Conservation (phyloP, 2,329 filamentous ascomycete species). For the Claviceps monticola region DNA sequence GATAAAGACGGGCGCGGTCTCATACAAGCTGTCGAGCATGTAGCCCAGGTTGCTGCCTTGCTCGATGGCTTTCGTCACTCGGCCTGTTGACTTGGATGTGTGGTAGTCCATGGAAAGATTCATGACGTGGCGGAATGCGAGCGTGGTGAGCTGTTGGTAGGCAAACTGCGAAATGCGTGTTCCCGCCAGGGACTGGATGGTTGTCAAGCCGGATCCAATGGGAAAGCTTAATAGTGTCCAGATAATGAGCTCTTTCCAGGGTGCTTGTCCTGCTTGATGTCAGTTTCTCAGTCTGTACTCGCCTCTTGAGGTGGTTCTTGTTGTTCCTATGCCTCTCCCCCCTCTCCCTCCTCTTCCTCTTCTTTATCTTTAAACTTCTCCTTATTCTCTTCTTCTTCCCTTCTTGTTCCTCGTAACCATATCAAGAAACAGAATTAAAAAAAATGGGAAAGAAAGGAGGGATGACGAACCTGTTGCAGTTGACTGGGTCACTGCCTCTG, state of each 20-base stretch:
- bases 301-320: too few relatives aligned
- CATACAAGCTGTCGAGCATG: constrained; percentile 37
- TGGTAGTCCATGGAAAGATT: constrained; percentile 55
- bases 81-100: constrained; percentile 45
- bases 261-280: constrained; percentile 1
- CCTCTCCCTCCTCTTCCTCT: too few relatives aligned
- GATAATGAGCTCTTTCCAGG: constrained; percentile 5
- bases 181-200: constrained; percentile 8
- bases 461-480: constrained; percentile 10
- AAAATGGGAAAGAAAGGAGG: too few relatives aligned
- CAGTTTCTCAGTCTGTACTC: too few relatives aligned
- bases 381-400: too few relatives aligned
- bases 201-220: neutral
- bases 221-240: constrained; percentile 9
- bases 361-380: too few relatives aligned
- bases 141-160: constrained; percentile 36
- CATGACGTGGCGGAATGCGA: constrained; percentile 53
- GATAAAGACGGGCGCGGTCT: constrained; percentile 8
- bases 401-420: too few relatives aligned
- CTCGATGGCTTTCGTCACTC: constrained; percentile 46
- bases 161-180: constrained; percentile 14
- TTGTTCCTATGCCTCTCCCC: too few relatives aligned
- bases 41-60: constrained; percentile 44
- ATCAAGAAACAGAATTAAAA: too few relatives aligned
- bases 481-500: constrained; percentile 7